Evolutionary conservation across 2,329 filamentous ascomycete species (phyloP), one percentile per base, ranked within the genome.

Genomic region (Colletotrichum sp.): DNA sequence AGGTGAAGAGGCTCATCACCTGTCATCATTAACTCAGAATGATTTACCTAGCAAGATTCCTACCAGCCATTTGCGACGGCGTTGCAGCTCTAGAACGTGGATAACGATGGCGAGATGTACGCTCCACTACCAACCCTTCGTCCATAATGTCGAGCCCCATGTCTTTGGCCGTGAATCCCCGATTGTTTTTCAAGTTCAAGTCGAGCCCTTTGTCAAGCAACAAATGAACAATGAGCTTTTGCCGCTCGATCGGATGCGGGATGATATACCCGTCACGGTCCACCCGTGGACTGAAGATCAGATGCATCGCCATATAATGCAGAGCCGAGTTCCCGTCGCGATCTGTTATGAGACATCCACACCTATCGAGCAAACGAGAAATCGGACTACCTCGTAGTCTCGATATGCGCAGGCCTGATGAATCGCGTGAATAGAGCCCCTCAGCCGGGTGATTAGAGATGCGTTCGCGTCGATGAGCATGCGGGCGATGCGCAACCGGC

Each of bases 181-280:
- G n/a, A 55, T 24, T 55, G 22, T 15, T 55, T 6, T 13, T 6
- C 10, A 22, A 8, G 7, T 55, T 1, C 0, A 55, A 9, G 13
- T 55, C 5, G 0, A 55, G 52, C 3, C 52, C 52, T 0, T 16
- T 22, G 24, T 26, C 8, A 0, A 57, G 24, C 2, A 57, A 26
- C 2, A 57, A 2, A 1, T 4, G 52, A 0, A 57, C 0, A 0
- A 57, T 57, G 52, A 57, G 52, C n/a, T 22, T 26, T 0, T 57
- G 39, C 1, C 39, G 39, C 0, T 44, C 18, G 0, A 44, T 44
- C 9, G 52, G 22, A 24, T 57, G n/a, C 8, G 32, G 10, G 30
- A 32, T 32, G 30, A 32, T 32, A 32, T 32, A 32, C 30, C 30
- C 12, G 9, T 32, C 30, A 32, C 30, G 30, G 30, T 32, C 4